Conservation (phyloP, 1,139 yeast species). For the Spathaspora sp. region DNA sequence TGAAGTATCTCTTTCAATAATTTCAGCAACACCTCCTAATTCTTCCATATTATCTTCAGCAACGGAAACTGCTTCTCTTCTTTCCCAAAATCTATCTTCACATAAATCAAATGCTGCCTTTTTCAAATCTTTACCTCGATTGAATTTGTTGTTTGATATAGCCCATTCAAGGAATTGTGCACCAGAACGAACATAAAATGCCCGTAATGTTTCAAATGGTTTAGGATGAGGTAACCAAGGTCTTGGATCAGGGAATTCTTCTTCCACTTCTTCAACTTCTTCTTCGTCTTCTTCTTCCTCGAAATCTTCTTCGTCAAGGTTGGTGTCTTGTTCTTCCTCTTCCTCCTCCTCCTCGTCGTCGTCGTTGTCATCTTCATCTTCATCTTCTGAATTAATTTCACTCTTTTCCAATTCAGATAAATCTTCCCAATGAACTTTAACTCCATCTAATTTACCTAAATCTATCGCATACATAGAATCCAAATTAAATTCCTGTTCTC, state of each 20-base stretch:
- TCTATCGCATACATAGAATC: slow-evolving; percentile 88
- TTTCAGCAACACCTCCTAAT: slow-evolving; percentile 87
- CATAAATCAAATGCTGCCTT: slow-evolving; percentile 87
- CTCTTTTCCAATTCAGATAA: slow-evolving; percentile 40
- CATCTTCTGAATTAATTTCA: slow-evolving; percentile 34
- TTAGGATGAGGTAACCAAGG: slow-evolving; percentile 98
- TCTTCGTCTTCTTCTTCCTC: slow-evolving; percentile 64
- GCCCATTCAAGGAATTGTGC: slow-evolving; percentile 92
- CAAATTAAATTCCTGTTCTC: slow-evolving; percentile 78
- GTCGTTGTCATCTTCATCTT: slow-evolving; percentile 51
- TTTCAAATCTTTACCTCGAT: slow-evolving; percentile 89
- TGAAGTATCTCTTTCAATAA: slow-evolving; percentile 74
- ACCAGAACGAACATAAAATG: slow-evolving; percentile 84
- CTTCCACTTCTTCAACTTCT: slow-evolving; percentile 57
- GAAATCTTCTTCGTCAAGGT: slow-evolving; percentile 51
- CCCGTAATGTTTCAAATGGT: slow-evolving; percentile 83
- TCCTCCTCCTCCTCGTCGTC: slow-evolving; percentile 66
- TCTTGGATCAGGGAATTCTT: slow-evolving; percentile 82
- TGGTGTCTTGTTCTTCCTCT: slow-evolving; percentile 57
- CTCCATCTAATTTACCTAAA: slow-evolving; percentile 83
- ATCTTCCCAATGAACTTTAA: slow-evolving; percentile 89
- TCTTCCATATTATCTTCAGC: slow-evolving; percentile 91
- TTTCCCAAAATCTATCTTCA: slow-evolving; percentile 98
- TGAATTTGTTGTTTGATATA: slow-evolving; percentile 75
- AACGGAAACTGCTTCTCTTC: slow-evolving; percentile 87